A percentile compares a stretch with the other conserved stretches of the same genome.
Evolutionary conservation across 306 rosid genomes (phyloP).

Genomic region (Crotalaria pallida): DNA sequence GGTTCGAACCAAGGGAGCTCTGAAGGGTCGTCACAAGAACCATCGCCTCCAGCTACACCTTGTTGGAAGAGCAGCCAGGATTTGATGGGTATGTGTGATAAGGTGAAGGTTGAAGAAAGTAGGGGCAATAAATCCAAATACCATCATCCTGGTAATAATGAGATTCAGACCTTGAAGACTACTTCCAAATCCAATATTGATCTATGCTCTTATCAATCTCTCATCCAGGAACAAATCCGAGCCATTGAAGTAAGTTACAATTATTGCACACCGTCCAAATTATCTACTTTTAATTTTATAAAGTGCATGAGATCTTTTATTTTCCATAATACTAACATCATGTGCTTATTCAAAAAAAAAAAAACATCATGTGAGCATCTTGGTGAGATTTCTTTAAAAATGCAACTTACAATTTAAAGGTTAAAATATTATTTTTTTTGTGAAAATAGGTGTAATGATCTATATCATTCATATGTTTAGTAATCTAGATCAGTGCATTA

Average conservation of each 20-base stretch:
- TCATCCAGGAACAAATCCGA: slow-evolving; percentile 41
- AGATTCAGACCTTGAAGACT: neutral
- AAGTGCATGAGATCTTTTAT: no score
- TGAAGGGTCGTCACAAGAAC: slow-evolving; percentile 46
- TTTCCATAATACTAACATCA: no score
- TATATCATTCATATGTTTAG: no score
- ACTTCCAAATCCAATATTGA: neutral
- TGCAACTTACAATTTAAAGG: no score
- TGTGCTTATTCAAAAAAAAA: no score
- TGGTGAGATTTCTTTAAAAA: no score
- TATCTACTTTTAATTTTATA: no score
- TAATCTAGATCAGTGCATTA: no score
- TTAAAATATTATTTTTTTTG: no score
- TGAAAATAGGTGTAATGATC: no score
- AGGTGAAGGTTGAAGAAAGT: slow-evolving; percentile 19
- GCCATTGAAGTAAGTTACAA: slow-evolving; percentile 37
- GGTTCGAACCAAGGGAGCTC: slow-evolving; percentile 47
- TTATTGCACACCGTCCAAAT: no score
- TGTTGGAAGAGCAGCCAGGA: slow-evolving; percentile 12
- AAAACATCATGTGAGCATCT: no score
- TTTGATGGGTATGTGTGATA: slow-evolving; percentile 28
- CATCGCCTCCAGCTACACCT: slow-evolving; percentile 49
- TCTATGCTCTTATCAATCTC: slow-evolving; percentile 11
- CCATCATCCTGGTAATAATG: neutral
- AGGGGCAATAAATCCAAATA: neutral